phyloP scores from a whole-genome alignment of 2,329 filamentous ascomycete species.

The Clonostachys byssicola region DNA sequence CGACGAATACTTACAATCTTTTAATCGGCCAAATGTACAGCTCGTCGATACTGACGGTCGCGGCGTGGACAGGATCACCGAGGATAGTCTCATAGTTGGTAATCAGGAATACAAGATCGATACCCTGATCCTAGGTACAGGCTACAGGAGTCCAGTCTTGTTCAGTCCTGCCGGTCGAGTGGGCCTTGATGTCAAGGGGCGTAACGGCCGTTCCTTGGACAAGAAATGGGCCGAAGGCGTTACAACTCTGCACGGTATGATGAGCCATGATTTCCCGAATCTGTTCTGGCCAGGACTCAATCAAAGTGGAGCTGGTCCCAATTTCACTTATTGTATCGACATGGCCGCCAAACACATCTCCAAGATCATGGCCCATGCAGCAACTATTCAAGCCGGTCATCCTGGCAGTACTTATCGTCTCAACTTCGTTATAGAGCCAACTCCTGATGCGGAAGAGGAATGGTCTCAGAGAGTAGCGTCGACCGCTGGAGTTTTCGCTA shows the following conservation, averaged over 20 bases:
- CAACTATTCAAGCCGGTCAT: not conserved
- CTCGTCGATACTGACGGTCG: conserved; percentile 41
- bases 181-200: conserved; percentile 29
- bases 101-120: conserved; percentile 43
- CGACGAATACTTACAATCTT: conserved; percentile 52
- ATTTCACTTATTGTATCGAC: no score
- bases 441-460: conserved; percentile 11
- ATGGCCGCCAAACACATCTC: conserved; percentile 36
- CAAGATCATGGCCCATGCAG: conserved; percentile 35
- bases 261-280: conserved; percentile 47
- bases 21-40: conserved; percentile 54
- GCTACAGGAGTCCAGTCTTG: conserved; percentile 18
- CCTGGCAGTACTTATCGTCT: no score
- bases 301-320: conserved; percentile 19
- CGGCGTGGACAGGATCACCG: conserved; percentile 38
- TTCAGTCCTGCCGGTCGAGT: conserved; percentile 13
- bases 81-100: conserved; percentile 38
- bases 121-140: conserved; percentile 27
- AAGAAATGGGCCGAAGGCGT: conserved; percentile 38
- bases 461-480: conserved; percentile 4
- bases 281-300: conserved; percentile 38
- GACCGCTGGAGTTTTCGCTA: conserved; percentile 20
- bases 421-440: conserved; percentile 5
- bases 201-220: conserved; percentile 34
- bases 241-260: conserved; percentile 47